phyloP scores from a whole-genome alignment of 2,329 filamentous ascomycete species.

The Curvularia lunata region DNA sequence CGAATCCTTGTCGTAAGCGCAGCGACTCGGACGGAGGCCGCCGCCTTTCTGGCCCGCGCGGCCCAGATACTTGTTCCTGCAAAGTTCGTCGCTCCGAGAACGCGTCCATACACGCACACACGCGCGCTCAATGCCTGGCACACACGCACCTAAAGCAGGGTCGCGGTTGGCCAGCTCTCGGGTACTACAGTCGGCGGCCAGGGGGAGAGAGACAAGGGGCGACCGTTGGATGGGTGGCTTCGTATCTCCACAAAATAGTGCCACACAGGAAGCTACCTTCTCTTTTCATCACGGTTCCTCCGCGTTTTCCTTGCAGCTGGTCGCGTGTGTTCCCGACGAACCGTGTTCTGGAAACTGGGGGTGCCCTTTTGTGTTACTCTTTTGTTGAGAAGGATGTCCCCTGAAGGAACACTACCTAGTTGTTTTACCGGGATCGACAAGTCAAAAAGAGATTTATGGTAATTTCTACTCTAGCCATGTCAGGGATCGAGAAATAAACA shows the following conservation, averaged over 20 bases:
- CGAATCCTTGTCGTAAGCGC: background rate
- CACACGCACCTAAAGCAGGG: background rate
- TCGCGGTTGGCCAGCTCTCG: background rate
- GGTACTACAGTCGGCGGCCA: background rate
- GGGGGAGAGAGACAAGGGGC: background rate
- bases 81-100: constrained; percentile 6
- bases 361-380: background rate
- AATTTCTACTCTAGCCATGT: background rate
- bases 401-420: background rate
- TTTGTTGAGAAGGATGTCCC: constrained; percentile 12
- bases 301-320: background rate
- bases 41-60: constrained; percentile 5
- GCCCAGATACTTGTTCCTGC: constrained; percentile 16
- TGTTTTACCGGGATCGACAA: background rate
- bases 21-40: background rate
- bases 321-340: constrained; percentile 16
- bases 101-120: background rate
- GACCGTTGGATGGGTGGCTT: background rate
- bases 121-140: constrained; percentile 2
- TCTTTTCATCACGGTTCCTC: constrained; percentile 11
- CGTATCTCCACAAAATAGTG: constrained; percentile 4
- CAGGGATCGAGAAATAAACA: background rate
- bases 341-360: constrained; percentile 14
- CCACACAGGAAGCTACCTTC: constrained; percentile 6
- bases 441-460: background rate